These are phyloP conservation scores for Dichomitus squalens DNA, from an alignment of 1,284 basidiomycete species.

Conservation along the genomic window DNA sequence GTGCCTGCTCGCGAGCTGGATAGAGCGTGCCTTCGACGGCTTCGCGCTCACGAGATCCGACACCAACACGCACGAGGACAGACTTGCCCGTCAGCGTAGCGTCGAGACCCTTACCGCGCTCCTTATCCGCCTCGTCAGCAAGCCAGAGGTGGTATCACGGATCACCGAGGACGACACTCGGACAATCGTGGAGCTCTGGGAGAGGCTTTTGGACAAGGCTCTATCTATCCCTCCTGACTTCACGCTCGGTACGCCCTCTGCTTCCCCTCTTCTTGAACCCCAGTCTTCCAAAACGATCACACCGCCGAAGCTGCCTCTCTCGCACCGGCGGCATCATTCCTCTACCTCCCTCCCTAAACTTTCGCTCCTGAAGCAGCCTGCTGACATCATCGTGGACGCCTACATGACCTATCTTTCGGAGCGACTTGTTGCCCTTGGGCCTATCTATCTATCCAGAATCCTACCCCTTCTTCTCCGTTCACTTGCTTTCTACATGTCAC, in stretches of 20 bases:
- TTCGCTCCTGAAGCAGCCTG: conserved; percentile 38
- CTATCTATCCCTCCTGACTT: conserved; percentile 42
- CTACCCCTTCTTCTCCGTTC: conserved; percentile 73
- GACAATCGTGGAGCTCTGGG: conserved; percentile 59
- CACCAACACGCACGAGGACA: conserved; percentile 42
- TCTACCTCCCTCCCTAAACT: conserved; percentile 45
- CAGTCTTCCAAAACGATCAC: conserved; percentile 31
- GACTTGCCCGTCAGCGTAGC: conserved; percentile 60
- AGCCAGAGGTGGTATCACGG: conserved; percentile 55
- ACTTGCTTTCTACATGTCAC: conserved; percentile 61
- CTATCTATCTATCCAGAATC: conserved; percentile 52
- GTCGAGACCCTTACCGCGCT: conserved; percentile 60
- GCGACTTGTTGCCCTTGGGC: conserved; percentile 59
- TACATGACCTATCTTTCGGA: conserved; percentile 65
- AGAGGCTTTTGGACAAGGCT: conserved; percentile 54
- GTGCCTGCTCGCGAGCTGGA: conserved; percentile 61
- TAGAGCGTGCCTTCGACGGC: conserved; percentile 60
- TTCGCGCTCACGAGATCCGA: conserved; percentile 40
- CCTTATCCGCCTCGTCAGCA: conserved; percentile 51
- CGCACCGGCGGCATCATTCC: conserved; percentile 60
- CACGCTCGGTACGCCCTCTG: conserved; percentile 27
- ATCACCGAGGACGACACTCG: conserved; percentile 58
- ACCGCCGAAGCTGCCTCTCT: conserved; percentile 34
- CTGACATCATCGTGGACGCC: conserved; percentile 60
- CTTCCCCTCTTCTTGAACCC: conserved; percentile 30